A percentile compares a stretch with the other conserved stretches of the same genome.
Evolutionary conservation across 202 grass and related monocot species (phyloP).

Genomic region (Sporobolus alterniflorus): DNA sequence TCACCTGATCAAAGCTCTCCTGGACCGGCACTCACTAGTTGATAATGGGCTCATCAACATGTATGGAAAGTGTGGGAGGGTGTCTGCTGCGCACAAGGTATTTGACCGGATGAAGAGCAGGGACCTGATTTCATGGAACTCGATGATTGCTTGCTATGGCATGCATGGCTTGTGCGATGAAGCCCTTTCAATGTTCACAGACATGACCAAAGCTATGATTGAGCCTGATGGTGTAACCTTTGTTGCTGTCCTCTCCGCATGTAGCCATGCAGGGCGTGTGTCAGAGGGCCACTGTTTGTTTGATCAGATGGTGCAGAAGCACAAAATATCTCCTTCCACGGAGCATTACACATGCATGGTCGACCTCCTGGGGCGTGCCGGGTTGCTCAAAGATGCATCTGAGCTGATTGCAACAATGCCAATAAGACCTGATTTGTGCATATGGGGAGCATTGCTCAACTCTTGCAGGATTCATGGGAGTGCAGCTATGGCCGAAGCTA

Average conservation of each 20-base stretch:
- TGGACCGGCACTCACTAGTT: constrained; percentile 34
- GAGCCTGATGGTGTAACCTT: constrained; percentile 51
- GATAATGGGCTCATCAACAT: constrained; percentile 55
- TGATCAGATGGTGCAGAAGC: constrained; percentile 43
- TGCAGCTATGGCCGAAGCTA: constrained; percentile 28
- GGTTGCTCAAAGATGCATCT: constrained; percentile 46
- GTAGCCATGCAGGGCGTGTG: constrained; percentile 49
- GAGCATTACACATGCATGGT: constrained; percentile 83
- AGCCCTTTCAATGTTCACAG: constrained; percentile 41
- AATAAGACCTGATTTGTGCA: constrained; percentile 42
- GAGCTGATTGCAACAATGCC: constrained; percentile 55
- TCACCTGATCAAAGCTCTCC: constrained; percentile 23
- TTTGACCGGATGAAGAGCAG: constrained; percentile 43
- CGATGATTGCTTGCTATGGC: constrained; percentile 53
- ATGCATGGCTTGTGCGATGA: constrained; percentile 54
- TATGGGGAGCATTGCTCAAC: constrained; percentile 71
- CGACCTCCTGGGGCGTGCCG: constrained; percentile 56
- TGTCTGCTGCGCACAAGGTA: constrained; percentile 9
- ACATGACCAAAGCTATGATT: constrained; percentile 31
- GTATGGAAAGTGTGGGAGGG: constrained; percentile 59
- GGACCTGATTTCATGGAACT: constrained; percentile 79
- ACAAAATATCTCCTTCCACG: constrained; percentile 47
- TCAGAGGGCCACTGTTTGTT: constrained; percentile 55
- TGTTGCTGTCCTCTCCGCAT: constrained; percentile 47
- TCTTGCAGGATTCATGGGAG: constrained; percentile 61